Evolutionary conservation across 306 rosid species (phyloP), one percentile per base, ranked within the genome.

Genomic region (Geum urbanum): DNA sequence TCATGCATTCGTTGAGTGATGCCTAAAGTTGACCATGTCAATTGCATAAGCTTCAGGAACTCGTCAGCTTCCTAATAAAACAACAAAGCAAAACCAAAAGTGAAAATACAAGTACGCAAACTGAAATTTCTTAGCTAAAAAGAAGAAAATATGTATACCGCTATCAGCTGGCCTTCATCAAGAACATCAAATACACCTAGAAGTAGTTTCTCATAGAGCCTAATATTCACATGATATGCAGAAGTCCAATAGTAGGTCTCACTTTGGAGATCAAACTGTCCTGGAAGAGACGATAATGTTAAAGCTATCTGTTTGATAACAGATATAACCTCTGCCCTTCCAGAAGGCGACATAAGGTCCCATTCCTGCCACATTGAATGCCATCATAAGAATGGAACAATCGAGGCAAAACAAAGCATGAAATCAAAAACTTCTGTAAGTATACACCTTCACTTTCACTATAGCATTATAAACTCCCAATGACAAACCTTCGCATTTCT

Each of bases 1-100:
- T 83, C 70, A 65, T 85, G 89, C 63, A 82, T 70, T 75, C 70
- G 80, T 72, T 76, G 83, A 53, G 85, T 82, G 72, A 82, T 80
- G 77, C 86, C 86, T 44, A 85, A 75, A 74, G 74, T 66, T 53
- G 78, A 51, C 89, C 89, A 85, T 53, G 89, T 75, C 79, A 80
- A 77, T 58, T 82, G 80, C 66, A 77, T 50, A 45, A 74, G 83
- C 73, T 7, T 59, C 76, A 80, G 73, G 60, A 66, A 59, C 57
- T 80, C 83, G 69, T 85, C 79, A 66, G 74, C 79, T 74, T 82
- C 89, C 89, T 85, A 60, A 66, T 4, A 79, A 54, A 71, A 20
- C 20, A 15, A 46, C 57, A n/a, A 44, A 71, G 49, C 44, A 62
- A 20, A 72, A 48, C n/a, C 53, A 75, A 53, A 64, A 22, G 47